phyloP scores from a whole-genome alignment of 164 flowering plant genomes.

The Magnolia kwangsiensis region DNA sequence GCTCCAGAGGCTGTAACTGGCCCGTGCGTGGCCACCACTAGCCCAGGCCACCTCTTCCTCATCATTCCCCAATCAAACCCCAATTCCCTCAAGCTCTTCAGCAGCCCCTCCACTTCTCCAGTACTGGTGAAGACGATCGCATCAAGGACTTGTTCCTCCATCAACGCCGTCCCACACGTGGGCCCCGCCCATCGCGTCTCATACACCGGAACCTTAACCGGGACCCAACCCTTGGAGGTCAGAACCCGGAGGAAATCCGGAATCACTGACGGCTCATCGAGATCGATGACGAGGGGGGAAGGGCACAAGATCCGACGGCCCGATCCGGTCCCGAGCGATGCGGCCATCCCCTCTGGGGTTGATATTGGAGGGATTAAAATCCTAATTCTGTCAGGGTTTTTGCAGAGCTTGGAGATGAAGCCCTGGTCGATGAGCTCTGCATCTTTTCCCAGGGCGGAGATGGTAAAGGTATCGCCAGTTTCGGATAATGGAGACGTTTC shows the following conservation, averaged over 20 bases:
- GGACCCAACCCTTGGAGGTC: slow-evolving; percentile 42
- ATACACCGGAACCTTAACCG: slow-evolving; percentile 50
- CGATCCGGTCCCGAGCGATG: slow-evolving; percentile 42
- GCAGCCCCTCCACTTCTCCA: slow-evolving; percentile 67
- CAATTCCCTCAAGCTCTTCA: slow-evolving; percentile 53
- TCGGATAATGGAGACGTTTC: slow-evolving; percentile 26
- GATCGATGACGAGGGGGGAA: slow-evolving; percentile 53
- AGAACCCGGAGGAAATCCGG: slow-evolving; percentile 49
- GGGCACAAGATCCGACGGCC: slow-evolving; percentile 59
- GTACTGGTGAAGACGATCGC: slow-evolving; percentile 70
- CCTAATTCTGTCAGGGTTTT: slow-evolving; percentile 26
- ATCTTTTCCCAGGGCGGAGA: slow-evolving; percentile 69
- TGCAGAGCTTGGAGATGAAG: slow-evolving; percentile 33
- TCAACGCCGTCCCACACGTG: slow-evolving; percentile 31
- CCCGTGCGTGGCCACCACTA: slow-evolving; percentile 80
- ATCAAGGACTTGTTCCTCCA: slow-evolving; percentile 30
- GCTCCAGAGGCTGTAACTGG: slow-evolving; percentile 82
- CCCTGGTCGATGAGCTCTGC: slow-evolving; percentile 39
- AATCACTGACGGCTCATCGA: slow-evolving; percentile 69
- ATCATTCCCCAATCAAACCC: slow-evolving; percentile 55
- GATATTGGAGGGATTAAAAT: slow-evolving; percentile 46
- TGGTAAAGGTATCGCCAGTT: slow-evolving; percentile 30
- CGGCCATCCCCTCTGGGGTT: slow-evolving; percentile 52
- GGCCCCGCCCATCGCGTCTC: slow-evolving; percentile 75
- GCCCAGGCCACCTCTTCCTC: slow-evolving; percentile 41